Evolutionary conservation across 2,329 filamentous ascomycete species (phyloP), one percentile per base, ranked within the genome.

Genomic region (Plectosphaerella sp.): DNA sequence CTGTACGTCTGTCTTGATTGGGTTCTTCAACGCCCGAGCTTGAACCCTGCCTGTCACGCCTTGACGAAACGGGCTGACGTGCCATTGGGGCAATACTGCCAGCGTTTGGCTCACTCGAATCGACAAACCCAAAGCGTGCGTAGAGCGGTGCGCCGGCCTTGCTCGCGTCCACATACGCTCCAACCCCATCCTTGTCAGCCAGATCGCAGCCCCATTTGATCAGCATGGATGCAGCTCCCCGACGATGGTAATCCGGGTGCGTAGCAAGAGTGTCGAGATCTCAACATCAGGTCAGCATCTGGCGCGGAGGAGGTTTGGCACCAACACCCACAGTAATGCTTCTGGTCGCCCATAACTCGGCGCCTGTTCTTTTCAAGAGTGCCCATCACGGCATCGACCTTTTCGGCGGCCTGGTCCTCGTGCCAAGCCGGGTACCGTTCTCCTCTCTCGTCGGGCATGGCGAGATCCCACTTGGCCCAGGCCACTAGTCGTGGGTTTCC

Each of bases 241-340:
- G 56, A 3, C 61, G 54, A 37, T 62, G 61, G 12, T 63, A 63
- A 1, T 62, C 59, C 0, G 60, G 61, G 25, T 62, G 61, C 0
- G 61, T 64, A 2, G 48, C 61, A 3, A 64, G 28, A 1, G 61
- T 63, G 37, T 64, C 61, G 1, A 63, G 55, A 48, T 63, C 61
- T 54, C 22, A 41, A 15, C 14, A 12, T 41, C 10, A 18, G 10
- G 16, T 41, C 37, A 41, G 37, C 16, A 41, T 9, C 28, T 9
- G 6, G 15, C 22, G 8, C 5, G 12, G 28, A 15, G 6, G 24
- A 24, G 8, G 10, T 15, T 22, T 4, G 15, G 37, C 15, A 41
- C 7, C 10, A 18, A 41, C 14, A 14, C 37, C 15, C 37, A 55
- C 53, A 55, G 24, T 49, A 55, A 8, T 53, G 53, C 11, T 48